Percentiles rank a stretch among this genome's conserved stretches.
phyloP scores from a whole-genome alignment of 139 green algal genomes.

The Gonium pectorale region DNA sequence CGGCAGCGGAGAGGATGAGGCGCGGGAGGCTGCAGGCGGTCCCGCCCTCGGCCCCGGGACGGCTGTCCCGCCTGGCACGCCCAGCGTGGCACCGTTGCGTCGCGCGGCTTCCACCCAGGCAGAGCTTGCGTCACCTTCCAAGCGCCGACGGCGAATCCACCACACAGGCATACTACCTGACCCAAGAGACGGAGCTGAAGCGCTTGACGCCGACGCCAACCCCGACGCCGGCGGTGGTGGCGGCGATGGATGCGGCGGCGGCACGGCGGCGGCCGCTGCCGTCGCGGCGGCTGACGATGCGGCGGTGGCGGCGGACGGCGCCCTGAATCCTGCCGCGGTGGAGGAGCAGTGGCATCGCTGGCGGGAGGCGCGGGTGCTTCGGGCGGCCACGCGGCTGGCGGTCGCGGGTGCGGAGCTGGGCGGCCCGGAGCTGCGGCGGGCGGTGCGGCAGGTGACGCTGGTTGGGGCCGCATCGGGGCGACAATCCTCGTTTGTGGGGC shows the following conservation, averaged over 20 bases:
- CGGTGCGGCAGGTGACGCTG: slow-evolving; percentile 17
- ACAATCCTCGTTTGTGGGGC: background rate
- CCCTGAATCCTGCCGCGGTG: background rate
- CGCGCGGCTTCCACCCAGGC: no score
- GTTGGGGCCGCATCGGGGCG: background rate
- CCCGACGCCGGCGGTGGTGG: background rate
- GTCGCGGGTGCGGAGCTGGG: slow-evolving; percentile 33
- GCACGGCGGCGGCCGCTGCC: background rate
- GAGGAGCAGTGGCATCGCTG: slow-evolving; percentile 9
- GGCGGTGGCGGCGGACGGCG: background rate
- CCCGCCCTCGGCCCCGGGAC: background rate
- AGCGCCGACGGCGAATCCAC: no score
- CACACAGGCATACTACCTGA: no score
- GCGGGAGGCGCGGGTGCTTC: slow-evolving; percentile 22
- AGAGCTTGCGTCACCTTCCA: no score
- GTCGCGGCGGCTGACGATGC: slow-evolving; percentile 24
- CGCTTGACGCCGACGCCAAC: background rate
- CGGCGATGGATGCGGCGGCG: background rate
- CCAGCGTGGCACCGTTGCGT: no score
- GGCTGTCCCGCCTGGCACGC: no score
- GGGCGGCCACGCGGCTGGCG: slow-evolving; percentile 27
- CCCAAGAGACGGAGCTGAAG: no score
- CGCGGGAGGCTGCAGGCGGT: background rate
- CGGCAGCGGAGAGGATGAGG: background rate
- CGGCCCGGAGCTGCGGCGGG: slow-evolving; percentile 1